Evolutionary conservation across 331 rosid genomes (phyloP), one percentile per base, ranked within the genome.

Genomic region (Cydonia oblonga): DNA sequence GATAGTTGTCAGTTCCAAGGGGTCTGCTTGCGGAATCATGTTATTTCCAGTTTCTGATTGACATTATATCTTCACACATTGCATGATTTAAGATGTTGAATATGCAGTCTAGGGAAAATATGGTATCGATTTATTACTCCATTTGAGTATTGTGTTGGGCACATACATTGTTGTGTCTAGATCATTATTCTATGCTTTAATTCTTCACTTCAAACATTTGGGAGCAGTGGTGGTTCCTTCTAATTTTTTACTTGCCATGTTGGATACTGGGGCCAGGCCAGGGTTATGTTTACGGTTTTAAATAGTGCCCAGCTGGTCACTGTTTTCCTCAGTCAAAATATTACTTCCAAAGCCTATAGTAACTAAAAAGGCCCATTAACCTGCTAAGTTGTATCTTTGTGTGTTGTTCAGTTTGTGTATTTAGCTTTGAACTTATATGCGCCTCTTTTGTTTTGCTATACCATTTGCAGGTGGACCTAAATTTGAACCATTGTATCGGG

Each of bases 401-500:
- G 9, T 64, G 46, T 64, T 64, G 49, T n/a, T 60, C 30, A 14
- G 16, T 60, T 25, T 66, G 12, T 28, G 1, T 26, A 20, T 18
- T 18, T 5, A 44, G 33, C 59, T 53, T 56, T 58, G 32, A 22
- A 5, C 25, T 19, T 29, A 19, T 30, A 33, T 58, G 5, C 13
- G 14, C 23, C 3, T 24, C 8, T 24, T 25, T 71, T 53, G 64
- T 8, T 68, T n/a, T 51, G 32, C 51, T 9, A 16, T 8, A 52
- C 63, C 56, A 40, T 54, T 12, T 83, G 63, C 81, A 93, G 98
- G 98, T 73, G 98, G 98, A 64, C 98, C 97, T 54, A 93, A 93
- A 69, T 93, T 93, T 78, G 98, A 93, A 90, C 98, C 98, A 18
- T 86, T 93, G 79, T 93, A 91, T 72, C 91, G 97, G 44, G 98